Conservation (phyloP, 2,329 filamentous ascomycete species). For the Xylaria sp. region DNA sequence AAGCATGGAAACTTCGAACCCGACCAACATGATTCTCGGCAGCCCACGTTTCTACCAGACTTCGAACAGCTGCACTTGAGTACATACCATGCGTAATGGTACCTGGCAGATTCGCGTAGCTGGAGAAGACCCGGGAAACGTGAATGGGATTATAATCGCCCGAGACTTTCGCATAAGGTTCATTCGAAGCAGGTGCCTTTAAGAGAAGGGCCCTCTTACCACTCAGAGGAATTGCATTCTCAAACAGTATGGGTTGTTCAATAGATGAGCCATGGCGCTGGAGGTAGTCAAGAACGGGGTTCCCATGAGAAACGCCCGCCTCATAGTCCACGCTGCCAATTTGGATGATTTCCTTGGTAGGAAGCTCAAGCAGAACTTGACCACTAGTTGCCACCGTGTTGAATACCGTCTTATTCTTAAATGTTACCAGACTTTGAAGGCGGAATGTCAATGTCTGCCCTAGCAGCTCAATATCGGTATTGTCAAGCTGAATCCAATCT, state of each 20-base stretch:
- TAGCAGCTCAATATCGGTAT: slow-evolving; percentile 83
- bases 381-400: slow-evolving; percentile 92
- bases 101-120: slow-evolving; percentile 93
- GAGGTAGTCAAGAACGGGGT: slow-evolving; percentile 96
- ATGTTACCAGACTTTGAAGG: slow-evolving; percentile 88
- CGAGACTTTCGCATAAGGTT: slow-evolving; percentile 96
- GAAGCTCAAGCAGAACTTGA: slow-evolving; percentile 91
- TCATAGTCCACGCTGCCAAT: slow-evolving; percentile 98
- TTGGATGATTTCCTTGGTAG: slow-evolving; percentile 96
- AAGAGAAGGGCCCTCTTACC: slow-evolving; percentile 90
- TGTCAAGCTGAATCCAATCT: slow-evolving; percentile 93
- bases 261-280: slow-evolving; percentile 90
- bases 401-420: slow-evolving; percentile 94
- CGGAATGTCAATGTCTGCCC: slow-evolving; percentile 97
- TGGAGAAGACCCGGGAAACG: slow-evolving; percentile 95
- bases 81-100: slow-evolving; percentile 99
- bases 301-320: slow-evolving; percentile 89
- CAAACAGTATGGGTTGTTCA: slow-evolving; percentile 96
- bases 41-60: slow-evolving; percentile 97
- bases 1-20: slow-evolving; percentile 96
- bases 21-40: slow-evolving; percentile 98
- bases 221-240: slow-evolving; percentile 95
- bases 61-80: slow-evolving; percentile 94
- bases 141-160: slow-evolving; percentile 99
- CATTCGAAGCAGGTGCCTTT: slow-evolving; percentile 93